Evolutionary conservation across 306 rosid genomes (phyloP), one percentile per base, ranked within the genome.

Genomic region (Astragalus membranaceus): DNA sequence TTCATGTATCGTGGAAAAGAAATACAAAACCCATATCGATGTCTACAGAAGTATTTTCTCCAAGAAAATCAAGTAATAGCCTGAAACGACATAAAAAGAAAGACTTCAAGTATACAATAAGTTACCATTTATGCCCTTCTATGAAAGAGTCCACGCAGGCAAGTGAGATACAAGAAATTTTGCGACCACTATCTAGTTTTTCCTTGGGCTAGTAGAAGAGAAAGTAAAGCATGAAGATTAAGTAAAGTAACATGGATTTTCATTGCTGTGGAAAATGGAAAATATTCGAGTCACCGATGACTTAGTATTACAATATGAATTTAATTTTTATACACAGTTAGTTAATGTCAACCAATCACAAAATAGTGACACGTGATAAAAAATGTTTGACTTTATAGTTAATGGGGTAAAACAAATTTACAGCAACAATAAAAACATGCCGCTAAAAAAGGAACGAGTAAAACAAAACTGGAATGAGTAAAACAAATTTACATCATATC

Each of bases 291-390:
- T 35, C 10, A 23, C 35, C 46, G 16, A 8, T 10, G 16, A 35
- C 60, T 68, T 49, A 26, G 35, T 64, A 44, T 72, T 72, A 72
- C 75, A 64, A 66, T 64, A n/a, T 14, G 20, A n/a, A n/a, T n/a
- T n/a, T n/a, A n/a, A n/a, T n/a, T n/a, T n/a, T n/a, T n/a, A n/a
- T n/a, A n/a, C n/a, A n/a, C n/a, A n/a, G n/a, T n/a, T n/a, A n/a
- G n/a, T n/a, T n/a, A n/a, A n/a, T n/a, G n/a, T n/a, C n/a, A n/a
- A n/a, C n/a, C n/a, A n/a, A n/a, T n/a, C n/a, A n/a, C n/a, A n/a
- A n/a, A n/a, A n/a, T n/a, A n/a, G n/a, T n/a, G n/a, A n/a, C n/a
- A n/a, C n/a, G n/a, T n/a, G n/a, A n/a, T n/a, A n/a, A n/a, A n/a
- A n/a, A n/a, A n/a, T n/a, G n/a, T n/a, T n/a, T n/a, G n/a, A n/a